Conservation (phyloP, 2,329 filamentous ascomycete genomes). For the Epichloe coenophiala region DNA sequence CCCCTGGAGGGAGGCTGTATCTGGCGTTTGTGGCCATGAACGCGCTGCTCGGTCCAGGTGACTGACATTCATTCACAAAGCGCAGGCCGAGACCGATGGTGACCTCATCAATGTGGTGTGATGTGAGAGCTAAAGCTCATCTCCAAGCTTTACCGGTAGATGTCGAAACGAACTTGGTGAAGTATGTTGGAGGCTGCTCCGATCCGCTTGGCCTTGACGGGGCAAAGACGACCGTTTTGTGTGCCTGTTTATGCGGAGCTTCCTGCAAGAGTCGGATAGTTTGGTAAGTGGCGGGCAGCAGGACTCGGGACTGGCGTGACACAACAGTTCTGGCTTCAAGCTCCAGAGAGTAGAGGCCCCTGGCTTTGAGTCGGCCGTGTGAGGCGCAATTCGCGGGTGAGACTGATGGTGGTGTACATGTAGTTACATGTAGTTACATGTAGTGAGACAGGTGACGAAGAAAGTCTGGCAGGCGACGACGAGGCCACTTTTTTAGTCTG, state of each 20-base stretch:
- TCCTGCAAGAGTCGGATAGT: background rate
- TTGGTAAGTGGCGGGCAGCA: background rate
- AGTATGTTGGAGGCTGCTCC: background rate
- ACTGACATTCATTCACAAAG: constrained; percentile 2
- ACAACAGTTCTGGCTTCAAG: background rate
- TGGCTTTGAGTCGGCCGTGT: background rate
- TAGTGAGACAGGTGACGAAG: background rate
- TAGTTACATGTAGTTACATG: background rate
- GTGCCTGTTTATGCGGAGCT: background rate
- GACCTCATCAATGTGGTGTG: constrained; percentile 3
- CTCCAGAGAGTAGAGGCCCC: background rate
- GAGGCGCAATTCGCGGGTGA: background rate
- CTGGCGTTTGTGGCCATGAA: constrained; percentile 19
- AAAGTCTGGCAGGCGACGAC: background rate
- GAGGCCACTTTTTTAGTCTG: too few relatives aligned
- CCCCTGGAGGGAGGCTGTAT: constrained; percentile 15
- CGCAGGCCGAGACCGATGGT: background rate
- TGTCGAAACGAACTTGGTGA: background rate
- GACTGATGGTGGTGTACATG: background rate
- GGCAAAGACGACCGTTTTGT: background rate
- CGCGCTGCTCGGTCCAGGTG: background rate
- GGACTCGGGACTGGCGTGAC: background rate
- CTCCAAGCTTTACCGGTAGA: background rate
- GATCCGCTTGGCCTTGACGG: background rate
- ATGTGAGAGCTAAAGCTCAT: constrained; percentile 1